Conservation (phyloP, 805 yeast species). For the Pichia manshurica region DNA sequence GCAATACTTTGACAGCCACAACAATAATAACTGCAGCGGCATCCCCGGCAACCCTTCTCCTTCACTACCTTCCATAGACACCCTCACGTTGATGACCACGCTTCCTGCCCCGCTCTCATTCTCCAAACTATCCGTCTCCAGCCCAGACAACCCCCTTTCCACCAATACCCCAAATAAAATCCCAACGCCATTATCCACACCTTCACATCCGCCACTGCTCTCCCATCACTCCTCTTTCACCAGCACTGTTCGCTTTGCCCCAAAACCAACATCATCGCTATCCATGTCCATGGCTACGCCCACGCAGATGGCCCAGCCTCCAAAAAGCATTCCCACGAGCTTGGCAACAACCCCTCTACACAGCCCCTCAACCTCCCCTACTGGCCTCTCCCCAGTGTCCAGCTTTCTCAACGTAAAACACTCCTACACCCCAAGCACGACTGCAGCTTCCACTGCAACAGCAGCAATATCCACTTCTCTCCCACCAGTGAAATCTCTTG, state of each 20-base stretch:
- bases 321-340: slow-evolving; percentile 15
- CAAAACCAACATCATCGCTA: neutral
- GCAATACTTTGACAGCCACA: slow-evolving; percentile 35
- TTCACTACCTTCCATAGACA: slow-evolving; percentile 8
- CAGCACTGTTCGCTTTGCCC: neutral
- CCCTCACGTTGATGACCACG: slow-evolving; percentile 6
- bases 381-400: slow-evolving; percentile 15
- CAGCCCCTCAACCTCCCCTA: slow-evolving; percentile 35
- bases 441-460: neutral
- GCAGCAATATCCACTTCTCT: slow-evolving; percentile 22
- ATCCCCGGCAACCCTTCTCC: neutral
- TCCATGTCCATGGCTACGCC: neutral
- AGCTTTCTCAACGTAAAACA: neutral
- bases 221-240: neutral
- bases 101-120: slow-evolving; percentile 7
- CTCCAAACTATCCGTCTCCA: slow-evolving; percentile 9
- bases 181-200: neutral
- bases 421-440: neutral
- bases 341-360: slow-evolving; percentile 32
- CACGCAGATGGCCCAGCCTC: neutral
- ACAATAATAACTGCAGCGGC: neutral
- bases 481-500: slow-evolving; percentile 47
- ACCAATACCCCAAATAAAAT: neutral
- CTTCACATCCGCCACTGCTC: neutral
- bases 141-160: neutral